Base-by-base conservation (phyloP, 106 monocot species). In the Dactylorhiza incarnata region DNA sequence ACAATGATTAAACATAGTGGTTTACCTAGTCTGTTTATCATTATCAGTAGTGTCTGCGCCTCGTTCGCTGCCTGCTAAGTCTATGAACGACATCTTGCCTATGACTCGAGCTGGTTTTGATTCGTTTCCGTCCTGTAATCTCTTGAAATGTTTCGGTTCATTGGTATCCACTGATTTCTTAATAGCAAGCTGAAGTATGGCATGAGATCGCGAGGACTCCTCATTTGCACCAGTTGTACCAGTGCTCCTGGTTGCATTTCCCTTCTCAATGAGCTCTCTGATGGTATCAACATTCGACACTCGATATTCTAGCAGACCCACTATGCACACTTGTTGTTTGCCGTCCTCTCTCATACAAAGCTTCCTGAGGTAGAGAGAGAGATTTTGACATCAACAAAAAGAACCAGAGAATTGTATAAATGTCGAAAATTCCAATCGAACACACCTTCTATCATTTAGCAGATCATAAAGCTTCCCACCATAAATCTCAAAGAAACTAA, bases 401-500 rank as follows among this genome's bases (percentile, higher is more conserved):
- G 13, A 79, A 58, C 68, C 10, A 16, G 8, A n/a, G 22, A 59
- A 59, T 11, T 52, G 20, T 19, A 73, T 53, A 61, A 69, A 61
- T 24, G 46, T 46, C 15, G 26, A 19, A 9, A 52, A 52, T 9
- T 11, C 7, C 9, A 51, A 53, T 72, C 48, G 50, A 56, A 71
- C 56, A 23, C 51, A 96, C 95, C 95, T 93, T 82, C 95, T 85
- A 65, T 96, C 93, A 76, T 85, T 87, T 43, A 96, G 93, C 72
- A 96, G 95, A 84, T 96, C 95, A 81, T 76, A 96, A 74, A 96
- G 90, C 72, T 96, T 97, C 58, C 96, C 96, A 72, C 96, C 96
- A 85, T 97, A 97, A 62, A 97, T 97, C 78, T 97, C 96, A 78
- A 97, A 97, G 81, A 91, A 97, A 75, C 96, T 97, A 80, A 97